Evolutionary conservation across 768 basidiomycete genomes (phyloP), one percentile per base, ranked within the genome.

Genomic region (Boletus rufocinnamomeus): DNA sequence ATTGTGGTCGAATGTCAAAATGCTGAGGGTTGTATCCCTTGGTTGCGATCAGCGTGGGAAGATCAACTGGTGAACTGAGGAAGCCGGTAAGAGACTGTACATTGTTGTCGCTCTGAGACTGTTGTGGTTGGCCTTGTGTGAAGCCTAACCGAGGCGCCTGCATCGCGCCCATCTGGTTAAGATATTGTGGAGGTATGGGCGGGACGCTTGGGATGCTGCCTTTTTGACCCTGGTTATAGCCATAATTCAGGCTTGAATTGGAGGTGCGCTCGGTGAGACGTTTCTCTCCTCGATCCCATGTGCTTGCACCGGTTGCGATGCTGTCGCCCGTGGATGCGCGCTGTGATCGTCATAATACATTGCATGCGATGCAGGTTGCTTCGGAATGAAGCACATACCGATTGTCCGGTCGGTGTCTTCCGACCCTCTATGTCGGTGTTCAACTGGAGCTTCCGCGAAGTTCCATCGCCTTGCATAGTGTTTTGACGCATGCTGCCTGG

Each of bases 21-120:
- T 82, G 84, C 17, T 82, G 74, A 13, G 95, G 95, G 63, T 97
- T 97, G 72, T 97, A 97, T 19, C 94, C 94, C 74, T 96, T 96
- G 43, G 82, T 80, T 4, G 89, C 85, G 64, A 94, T 87, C 57
- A 97, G 78, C n/a, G 87, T 81, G 19, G 89, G 90, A 25, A 96
- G 85, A 69, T 96, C 95, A 62, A 95, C 82, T 2, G 93, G 90
- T 6, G 89, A 83, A 52, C 74, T 80, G 52, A 84, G 64, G 67
- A 86, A 80, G 25, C 77, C 78, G 57, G 78, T 72, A 5, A 76
- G 72, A 13, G 75, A 73, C 65, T 82, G 82, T n/a, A 64, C 6
- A 58, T 53, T 65, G 56, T 61, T 69, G 32, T 65, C 71, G 46
- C 50, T 70, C 54, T 66, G 66, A 40, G 71, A 63, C 48, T 70